Conservation (phyloP, 1,139 yeast species). For the Nakaseomyces sp. region DNA sequence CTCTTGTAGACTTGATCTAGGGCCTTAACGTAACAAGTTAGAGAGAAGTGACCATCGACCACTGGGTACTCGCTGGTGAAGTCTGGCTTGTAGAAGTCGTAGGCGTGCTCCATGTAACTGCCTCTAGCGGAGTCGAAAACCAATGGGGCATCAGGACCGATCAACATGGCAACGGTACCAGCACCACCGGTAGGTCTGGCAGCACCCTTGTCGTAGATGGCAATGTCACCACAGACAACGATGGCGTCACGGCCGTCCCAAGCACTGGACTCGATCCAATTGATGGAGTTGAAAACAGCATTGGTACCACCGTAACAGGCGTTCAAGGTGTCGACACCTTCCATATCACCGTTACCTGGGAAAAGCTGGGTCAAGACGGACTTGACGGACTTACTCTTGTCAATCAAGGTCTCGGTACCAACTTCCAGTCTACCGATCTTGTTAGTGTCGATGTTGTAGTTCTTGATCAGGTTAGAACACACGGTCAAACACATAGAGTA, state of each 20-base stretch:
- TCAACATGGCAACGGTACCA: conserved; percentile 88
- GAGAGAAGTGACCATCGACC: conserved; percentile 95
- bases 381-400: conserved; percentile 95
- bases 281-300: conserved; percentile 85
- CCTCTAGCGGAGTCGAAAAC: conserved; percentile 87
- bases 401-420: conserved; percentile 95
- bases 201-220: conserved; percentile 92
- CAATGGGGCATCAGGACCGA: conserved; percentile 97
- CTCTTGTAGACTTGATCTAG: conserved; percentile 76
- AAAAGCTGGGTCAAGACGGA: conserved; percentile 92
- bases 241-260: conserved; percentile 99
- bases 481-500: conserved; percentile 87
- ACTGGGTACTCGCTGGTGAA: conserved; percentile 94
- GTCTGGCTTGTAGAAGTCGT: conserved; percentile 97
- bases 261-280: conserved; percentile 92
- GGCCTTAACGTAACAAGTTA: conserved; percentile 90
- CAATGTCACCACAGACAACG: conserved; percentile 96
- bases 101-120: conserved; percentile 89
- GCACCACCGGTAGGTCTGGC: conserved; percentile 99
- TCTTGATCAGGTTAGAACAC: conserved; percentile 61
- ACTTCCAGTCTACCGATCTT: conserved; percentile 93
- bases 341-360: conserved; percentile 81
- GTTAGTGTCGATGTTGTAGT: conserved; percentile 73
- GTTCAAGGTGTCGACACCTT: conserved; percentile 92
- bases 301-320: conserved; percentile 99